These are phyloP conservation scores for Jatropha multifida DNA, from an alignment of 441 rosid genomes.

Conservation along the genomic window DNA sequence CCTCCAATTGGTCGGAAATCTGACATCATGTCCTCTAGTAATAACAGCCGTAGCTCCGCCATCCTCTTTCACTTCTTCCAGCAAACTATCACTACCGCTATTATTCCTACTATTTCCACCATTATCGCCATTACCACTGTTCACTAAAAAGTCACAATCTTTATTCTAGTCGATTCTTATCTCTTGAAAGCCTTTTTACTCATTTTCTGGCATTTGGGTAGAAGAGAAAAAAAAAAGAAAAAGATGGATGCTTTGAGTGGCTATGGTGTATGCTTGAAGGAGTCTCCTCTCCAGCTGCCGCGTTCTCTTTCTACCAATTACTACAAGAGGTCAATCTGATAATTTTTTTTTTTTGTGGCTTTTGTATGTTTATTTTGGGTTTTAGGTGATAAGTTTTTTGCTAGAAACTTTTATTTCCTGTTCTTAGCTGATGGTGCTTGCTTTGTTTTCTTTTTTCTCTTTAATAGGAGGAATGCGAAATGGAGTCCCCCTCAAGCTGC, in stretches of 20 bases:
- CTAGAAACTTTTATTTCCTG: neutral
- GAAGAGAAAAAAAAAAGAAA: neutral
- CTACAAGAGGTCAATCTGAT: conserved; percentile 37
- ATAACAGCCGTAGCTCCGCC: conserved; percentile 14
- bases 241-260: conserved; percentile 41
- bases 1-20: conserved; percentile 13
- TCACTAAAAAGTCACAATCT: conserved; percentile 12
- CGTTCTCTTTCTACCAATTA: conserved; percentile 29
- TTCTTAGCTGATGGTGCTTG: neutral
- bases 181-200: neutral
- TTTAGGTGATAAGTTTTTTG: neutral
- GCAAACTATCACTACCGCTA: conserved; percentile 13
- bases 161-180: neutral
- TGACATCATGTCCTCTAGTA: conserved; percentile 23
- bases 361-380: neutral
- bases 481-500: conserved; percentile 77
- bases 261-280: conserved; percentile 36
- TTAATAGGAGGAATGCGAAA: conserved; percentile 45
- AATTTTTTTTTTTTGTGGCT: neutral
- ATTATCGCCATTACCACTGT: conserved; percentile 20
- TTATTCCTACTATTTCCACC: conserved; percentile 27
- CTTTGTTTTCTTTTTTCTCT: neutral
- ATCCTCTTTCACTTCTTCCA: neutral
- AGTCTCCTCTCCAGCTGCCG: conserved; percentile 30
- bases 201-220: neutral